Evolutionary conservation across 169 alveolate genomes (phyloP), one percentile per base, ranked within the genome.

Genomic region (Babesia ovata): DNA sequence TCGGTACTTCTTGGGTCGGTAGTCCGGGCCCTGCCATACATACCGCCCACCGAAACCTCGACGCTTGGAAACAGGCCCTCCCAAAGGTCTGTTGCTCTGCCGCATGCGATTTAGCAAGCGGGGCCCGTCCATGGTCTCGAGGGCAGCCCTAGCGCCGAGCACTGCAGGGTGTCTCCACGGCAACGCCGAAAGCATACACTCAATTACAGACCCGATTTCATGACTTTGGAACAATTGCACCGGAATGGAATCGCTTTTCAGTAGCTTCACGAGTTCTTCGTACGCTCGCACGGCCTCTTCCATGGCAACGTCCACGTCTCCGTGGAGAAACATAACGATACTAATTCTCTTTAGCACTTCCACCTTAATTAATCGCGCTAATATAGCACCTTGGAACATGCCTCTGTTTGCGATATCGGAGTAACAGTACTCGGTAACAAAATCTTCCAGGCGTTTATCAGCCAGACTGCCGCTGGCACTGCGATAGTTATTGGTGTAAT

Each of bases 21-120:
- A 81, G 42, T 81, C 84, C 24, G 73, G 72, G 12, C 88, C 88
- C 19, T 81, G 88, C 88, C 88, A 81, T 19, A 58, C 48, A 45
- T 72, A 81, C 58, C 84, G 71, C 17, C 84, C 88, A 0, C 88
- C 72, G 29, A 71, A 62, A 12, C 88, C 88, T n/a, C 88, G 39
- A 2, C 88, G 70, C 63, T 81, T 81, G 33, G 33, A 63, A 4
- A 61, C 70, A 19, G 78, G 78, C 17, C 88, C 88, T 6, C 88
- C 88, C 54, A 52, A 45, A 7, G 88, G 88, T 12, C 74, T 45
- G 33, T 39, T 26, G 17, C 79, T 45, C 26, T 61, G 63, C 26
- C 67, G 75, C 8, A 78, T 67, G 65, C 57, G 59, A 63, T 66
- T 66, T 45, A 78, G 62, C 42, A 57, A 58, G 36, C 87, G 29